Base-by-base conservation (phyloP, 768 basidiomycete species). In the Collybia sordida region DNA sequence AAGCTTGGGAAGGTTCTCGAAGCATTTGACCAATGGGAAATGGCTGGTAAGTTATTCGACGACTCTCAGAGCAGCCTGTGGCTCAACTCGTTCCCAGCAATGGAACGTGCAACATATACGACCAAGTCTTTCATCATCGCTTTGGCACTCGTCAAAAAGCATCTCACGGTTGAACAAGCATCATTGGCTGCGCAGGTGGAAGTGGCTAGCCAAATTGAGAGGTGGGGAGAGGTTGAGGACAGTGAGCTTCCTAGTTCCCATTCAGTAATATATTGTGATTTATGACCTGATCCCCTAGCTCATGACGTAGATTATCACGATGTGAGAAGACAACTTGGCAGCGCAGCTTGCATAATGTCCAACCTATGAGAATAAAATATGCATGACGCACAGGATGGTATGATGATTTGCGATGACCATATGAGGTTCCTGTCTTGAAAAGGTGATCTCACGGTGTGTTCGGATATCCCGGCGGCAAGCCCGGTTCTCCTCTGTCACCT, bases 181-280 rank as follows among this genome's bases (percentile, higher is more conserved):
- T 82, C 94, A 2, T 67, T 83, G 43, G 92, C 91, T 0, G 81
- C 93, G 6, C 87, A 88, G 45, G 95, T 96, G 6, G 97, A 99
- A 70, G 96, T 99, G 0, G 78, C 85, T 54, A 95, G 93, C 64
- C 96, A 98, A 71, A 98, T 98, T 52, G 84, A 95, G 67, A 79
- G 86, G 42, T 99, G 97, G 97, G 97, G 97, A n/a, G 96, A 98
- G 70, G 97, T 99, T 0, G 97, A 98, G 74, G 97, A 98, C 66
- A 92, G 96, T 98, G 61, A 76, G 97, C 77, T 24, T 19, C 27
- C 38, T 19, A 56, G 42, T 47, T 28, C 18, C 36, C 36, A 35
- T 25, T 35, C 39, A n/a, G 44, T 47, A 44, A 19, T 6, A 24
- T 51, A 41, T 48, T 19, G 42, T 59, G 40, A 60, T 47, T 24